Conservation (phyloP, 2,329 filamentous ascomycete species). For the Bipolaris gigantea region DNA sequence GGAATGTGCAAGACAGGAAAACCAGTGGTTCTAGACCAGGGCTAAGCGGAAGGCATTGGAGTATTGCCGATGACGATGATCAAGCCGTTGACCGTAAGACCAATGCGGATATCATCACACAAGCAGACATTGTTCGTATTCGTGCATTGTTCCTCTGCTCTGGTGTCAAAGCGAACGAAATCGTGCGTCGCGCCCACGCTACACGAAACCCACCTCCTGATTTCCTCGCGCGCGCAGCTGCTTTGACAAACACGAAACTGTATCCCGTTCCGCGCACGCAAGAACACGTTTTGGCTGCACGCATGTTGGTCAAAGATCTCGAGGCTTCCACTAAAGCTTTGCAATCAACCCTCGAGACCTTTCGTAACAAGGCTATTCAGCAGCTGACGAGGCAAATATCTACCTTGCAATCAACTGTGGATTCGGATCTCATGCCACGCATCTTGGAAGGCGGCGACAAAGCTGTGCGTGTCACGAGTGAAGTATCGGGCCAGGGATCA, state of each 20-base stretch:
- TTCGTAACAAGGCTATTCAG: constrained; percentile 52
- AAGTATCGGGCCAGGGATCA: constrained; percentile 75
- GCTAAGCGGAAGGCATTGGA: constrained; percentile 57
- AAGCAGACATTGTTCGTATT: constrained; percentile 78
- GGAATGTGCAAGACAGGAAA: constrained; percentile 19
- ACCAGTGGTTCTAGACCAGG: constrained; percentile 40
- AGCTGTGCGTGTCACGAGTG: constrained; percentile 75
- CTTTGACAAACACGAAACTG: constrained; percentile 49
- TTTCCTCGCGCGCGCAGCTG: constrained; percentile 46
- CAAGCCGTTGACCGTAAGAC: constrained; percentile 39
- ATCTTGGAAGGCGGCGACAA: constrained; percentile 73
- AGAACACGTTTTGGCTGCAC: constrained; percentile 58
- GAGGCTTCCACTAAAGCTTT: constrained; percentile 51
- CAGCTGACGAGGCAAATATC: constrained; percentile 50
- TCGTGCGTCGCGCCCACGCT: constrained; percentile 66
- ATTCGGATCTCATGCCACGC: constrained; percentile 57
- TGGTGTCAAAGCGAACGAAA: constrained; percentile 86
- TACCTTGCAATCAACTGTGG: constrained; percentile 51
- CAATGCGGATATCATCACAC: constrained; percentile 35
- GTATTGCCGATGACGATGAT: constrained; percentile 53
- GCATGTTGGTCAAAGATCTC: constrained; percentile 53
- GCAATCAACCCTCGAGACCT: constrained; percentile 54
- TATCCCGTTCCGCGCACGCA: constrained; percentile 54
- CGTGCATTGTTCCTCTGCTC: constrained; percentile 76
- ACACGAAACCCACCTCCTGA: constrained; percentile 33